A percentile compares a stretch with the other conserved stretches of the same genome.
Evolutionary conservation across 345 rosid genomes (phyloP).

Genomic region (Physaria fendleri): DNA sequence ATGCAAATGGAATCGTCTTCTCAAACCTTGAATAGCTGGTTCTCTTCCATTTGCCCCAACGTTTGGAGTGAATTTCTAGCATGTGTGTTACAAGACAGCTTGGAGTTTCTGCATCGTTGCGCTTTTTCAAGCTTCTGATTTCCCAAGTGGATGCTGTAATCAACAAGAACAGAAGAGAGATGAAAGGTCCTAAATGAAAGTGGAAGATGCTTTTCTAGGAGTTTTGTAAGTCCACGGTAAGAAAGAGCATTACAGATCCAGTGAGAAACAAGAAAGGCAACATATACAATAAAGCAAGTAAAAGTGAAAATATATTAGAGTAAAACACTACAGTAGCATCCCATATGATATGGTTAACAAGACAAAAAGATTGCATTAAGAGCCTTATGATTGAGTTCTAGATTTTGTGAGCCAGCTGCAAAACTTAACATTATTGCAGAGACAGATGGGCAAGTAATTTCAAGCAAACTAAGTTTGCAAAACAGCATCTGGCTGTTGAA

Average conservation of each 20-base stretch:
- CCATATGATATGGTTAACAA: background rate
- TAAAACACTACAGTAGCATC: slow-evolving; percentile 9
- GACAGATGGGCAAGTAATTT: background rate
- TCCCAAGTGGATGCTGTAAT: slow-evolving; percentile 93
- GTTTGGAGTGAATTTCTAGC: slow-evolving; percentile 65
- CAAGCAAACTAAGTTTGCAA: background rate
- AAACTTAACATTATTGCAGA: slow-evolving; percentile 4
- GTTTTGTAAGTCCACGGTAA: slow-evolving; percentile 1
- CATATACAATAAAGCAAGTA: background rate
- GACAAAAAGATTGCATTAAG: background rate
- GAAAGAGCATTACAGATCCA: slow-evolving; percentile 7
- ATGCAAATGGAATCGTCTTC: slow-evolving; percentile 66
- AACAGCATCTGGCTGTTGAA: slow-evolving; percentile 10
- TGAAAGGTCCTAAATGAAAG: slow-evolving; percentile 1
- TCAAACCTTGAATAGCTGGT: slow-evolving; percentile 73
- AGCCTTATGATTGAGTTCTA: background rate
- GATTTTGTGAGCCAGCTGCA: slow-evolving; percentile 8
- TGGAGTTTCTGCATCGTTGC: slow-evolving; percentile 48
- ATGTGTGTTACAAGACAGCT: slow-evolving; percentile 79
- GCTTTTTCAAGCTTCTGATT: slow-evolving; percentile 54
- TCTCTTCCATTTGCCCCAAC: slow-evolving; percentile 81
- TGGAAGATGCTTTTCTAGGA: background rate
- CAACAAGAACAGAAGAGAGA: slow-evolving; percentile 11
- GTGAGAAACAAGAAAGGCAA: slow-evolving; percentile 7
- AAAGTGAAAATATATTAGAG: background rate